Percentiles rank a stretch among this genome's conserved stretches.
Evolutionary conservation across 371 early-diverging fungal genomes (phyloP).

Genomic region (Dichotomocladium elegans): DNA sequence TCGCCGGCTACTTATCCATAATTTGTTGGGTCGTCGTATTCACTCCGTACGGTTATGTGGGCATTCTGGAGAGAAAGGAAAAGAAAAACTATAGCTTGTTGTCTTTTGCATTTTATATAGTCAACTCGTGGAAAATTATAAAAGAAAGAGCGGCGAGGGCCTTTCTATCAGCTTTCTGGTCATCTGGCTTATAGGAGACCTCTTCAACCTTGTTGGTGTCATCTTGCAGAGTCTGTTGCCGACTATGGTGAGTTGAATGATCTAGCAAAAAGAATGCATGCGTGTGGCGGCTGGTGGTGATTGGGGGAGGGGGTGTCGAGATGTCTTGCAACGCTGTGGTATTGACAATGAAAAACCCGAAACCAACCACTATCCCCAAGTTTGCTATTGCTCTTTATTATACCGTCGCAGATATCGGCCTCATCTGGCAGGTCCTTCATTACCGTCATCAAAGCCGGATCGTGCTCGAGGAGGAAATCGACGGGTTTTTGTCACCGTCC

Average conservation of each 20-base stretch:
- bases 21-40: conserved; percentile 61
- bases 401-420: conserved; percentile 43
- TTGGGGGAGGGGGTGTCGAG: too few relatives aligned
- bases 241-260: conserved; percentile 43
- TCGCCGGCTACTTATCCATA: conserved; percentile 46
- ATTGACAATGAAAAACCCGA: neutral
- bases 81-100: too few relatives aligned
- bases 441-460: conserved; percentile 24
- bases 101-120: conserved; percentile 5
- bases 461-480: neutral
- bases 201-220: conserved; percentile 75
- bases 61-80: neutral
- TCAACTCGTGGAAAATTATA: conserved; percentile 65
- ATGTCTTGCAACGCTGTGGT: too few relatives aligned
- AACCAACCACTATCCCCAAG: conserved; percentile 9
- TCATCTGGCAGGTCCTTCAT: conserved; percentile 53
- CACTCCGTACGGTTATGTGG: conserved; percentile 49
- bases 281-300: too few relatives aligned
- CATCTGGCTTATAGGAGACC: conserved; percentile 84
- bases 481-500: too few relatives aligned
- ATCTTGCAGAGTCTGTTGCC: conserved; percentile 67
- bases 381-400: conserved; percentile 47
- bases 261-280: neutral
- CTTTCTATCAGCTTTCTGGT: conserved; percentile 68
- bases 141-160: conserved; percentile 55